These are phyloP conservation scores for Phylloporus sp. DNA, from an alignment of 1,284 basidiomycete species.

Conservation along the genomic window DNA sequence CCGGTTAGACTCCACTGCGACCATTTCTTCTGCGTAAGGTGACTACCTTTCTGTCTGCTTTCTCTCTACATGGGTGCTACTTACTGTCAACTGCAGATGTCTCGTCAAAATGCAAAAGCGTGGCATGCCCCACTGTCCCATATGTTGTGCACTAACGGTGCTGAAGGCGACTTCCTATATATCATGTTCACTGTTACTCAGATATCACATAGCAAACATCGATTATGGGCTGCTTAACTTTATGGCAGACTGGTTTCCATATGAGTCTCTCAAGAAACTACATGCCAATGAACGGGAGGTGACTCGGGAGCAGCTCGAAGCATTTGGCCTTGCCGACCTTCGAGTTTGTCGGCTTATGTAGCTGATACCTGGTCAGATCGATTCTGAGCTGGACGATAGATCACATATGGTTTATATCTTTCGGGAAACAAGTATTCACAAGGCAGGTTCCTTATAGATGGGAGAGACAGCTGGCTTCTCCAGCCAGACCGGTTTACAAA, in stretches of 20 bases:
- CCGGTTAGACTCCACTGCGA: slow-evolving; percentile 85
- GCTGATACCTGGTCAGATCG: too few relatives aligned
- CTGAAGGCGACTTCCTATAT: slow-evolving; percentile 51
- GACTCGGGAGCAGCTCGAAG: slow-evolving; percentile 69
- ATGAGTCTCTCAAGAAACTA: slow-evolving; percentile 80
- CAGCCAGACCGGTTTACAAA: too few relatives aligned
- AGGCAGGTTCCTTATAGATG: too few relatives aligned
- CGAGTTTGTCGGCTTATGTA: slow-evolving; percentile 42
- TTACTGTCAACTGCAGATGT: slow-evolving; percentile 50
- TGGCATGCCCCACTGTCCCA: slow-evolving; percentile 80
- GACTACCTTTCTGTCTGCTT: neutral
- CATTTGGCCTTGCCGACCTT: slow-evolving; percentile 56
- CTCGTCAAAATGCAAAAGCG: slow-evolving; percentile 94
- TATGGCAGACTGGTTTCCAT: slow-evolving; percentile 93
- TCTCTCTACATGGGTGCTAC: too few relatives aligned
- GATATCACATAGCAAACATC: slow-evolving; percentile 62
- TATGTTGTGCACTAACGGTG: slow-evolving; percentile 83
- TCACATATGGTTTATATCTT: too few relatives aligned
- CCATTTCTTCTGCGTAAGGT: slow-evolving; percentile 91
- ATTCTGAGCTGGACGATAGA: too few relatives aligned
- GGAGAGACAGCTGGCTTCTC: too few relatives aligned
- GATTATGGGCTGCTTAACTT: slow-evolving; percentile 84
- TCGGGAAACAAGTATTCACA: too few relatives aligned
- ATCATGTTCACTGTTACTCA: slow-evolving; percentile 1
- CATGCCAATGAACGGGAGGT: slow-evolving; percentile 81